Conservation (phyloP, 495 filamentous ascomycete species). For the Annulohypoxylon stygium region DNA sequence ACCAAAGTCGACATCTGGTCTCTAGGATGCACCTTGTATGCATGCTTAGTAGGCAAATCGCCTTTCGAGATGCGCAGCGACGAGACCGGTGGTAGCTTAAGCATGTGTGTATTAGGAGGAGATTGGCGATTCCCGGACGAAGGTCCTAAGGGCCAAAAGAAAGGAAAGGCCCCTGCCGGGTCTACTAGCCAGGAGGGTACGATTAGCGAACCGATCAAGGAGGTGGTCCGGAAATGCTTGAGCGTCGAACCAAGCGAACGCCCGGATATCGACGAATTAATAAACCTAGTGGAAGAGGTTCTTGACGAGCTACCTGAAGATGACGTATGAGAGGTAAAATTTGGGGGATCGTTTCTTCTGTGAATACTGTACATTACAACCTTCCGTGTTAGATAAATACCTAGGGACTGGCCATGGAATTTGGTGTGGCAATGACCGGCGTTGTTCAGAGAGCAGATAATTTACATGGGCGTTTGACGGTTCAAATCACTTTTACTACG, state of each 20-base stretch:
- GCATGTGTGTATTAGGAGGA: constrained; percentile 89
- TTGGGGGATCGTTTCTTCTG: constrained; percentile 17
- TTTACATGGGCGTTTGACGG: constrained; percentile 14
- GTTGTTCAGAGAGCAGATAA: constrained; percentile 40
- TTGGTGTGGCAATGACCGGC: constrained; percentile 29
- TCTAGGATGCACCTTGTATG: constrained; percentile 94
- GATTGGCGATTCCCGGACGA: constrained; percentile 97
- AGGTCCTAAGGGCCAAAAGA: constrained; percentile 66
- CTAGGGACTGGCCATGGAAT: constrained; percentile 31
- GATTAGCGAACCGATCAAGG: constrained; percentile 83
- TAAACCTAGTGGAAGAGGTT: constrained; percentile 79
- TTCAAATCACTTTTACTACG: not conserved
- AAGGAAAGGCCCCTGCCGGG: constrained; percentile 64
- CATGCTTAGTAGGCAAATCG: constrained; percentile 93
- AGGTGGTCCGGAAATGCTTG: constrained; percentile 88
- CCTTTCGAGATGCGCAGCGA: constrained; percentile 96
- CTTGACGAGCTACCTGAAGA: constrained; percentile 82
- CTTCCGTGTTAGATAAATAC: constrained; percentile 32
- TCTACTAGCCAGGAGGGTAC: constrained; percentile 43
- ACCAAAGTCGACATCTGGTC: constrained; percentile 99
- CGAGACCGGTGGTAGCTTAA: constrained; percentile 93
- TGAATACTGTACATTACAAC: constrained; percentile 35
- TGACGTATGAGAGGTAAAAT: constrained; percentile 51
- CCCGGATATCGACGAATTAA: constrained; percentile 91
- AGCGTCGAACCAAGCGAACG: constrained; percentile 92